Evolutionary conservation across 805 yeast genomes (phyloP).

Genomic region (Yarrowia sp.): DNA sequence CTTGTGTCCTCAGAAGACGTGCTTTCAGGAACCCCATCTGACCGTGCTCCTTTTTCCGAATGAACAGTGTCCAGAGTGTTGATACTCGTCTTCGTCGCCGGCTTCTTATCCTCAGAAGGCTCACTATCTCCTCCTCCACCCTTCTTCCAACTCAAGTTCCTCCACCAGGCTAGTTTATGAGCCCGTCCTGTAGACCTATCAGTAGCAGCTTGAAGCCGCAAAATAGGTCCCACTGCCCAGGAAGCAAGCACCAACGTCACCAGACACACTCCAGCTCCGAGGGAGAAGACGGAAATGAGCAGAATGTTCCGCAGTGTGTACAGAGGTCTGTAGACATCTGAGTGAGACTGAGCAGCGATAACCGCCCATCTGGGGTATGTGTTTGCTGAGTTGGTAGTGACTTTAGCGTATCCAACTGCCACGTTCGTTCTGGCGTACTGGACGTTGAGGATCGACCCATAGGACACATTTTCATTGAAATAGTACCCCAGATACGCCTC

Average conservation of each 20-base stretch:
- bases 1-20: constrained; percentile 28
- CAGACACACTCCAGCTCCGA: constrained; percentile 74
- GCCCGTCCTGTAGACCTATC: constrained; percentile 60
- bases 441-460: constrained; percentile 17
- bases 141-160: constrained; percentile 2
- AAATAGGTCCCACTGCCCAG: constrained; percentile 83
- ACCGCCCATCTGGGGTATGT: constrained; percentile 68
- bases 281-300: constrained; percentile 69
- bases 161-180: constrained; percentile 22
- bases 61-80: constrained; percentile 14
- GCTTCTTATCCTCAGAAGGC: background rate
- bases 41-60: constrained; percentile 5
- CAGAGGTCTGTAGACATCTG: constrained; percentile 68
- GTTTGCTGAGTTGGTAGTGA: background rate
- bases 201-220: constrained; percentile 80
- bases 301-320: constrained; percentile 69
- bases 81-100: background rate
- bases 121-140: background rate
- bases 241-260: constrained; percentile 77
- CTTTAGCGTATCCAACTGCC: constrained; percentile 23
- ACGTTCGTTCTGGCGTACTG: constrained; percentile 17
- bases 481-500: constrained; percentile 17
- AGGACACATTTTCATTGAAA: background rate
- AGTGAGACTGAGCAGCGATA: constrained; percentile 66
- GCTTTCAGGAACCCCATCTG: constrained; percentile 18